Evolutionary conservation across 345 rosid species (phyloP).

Genomic region (Mercurialis annua): DNA sequence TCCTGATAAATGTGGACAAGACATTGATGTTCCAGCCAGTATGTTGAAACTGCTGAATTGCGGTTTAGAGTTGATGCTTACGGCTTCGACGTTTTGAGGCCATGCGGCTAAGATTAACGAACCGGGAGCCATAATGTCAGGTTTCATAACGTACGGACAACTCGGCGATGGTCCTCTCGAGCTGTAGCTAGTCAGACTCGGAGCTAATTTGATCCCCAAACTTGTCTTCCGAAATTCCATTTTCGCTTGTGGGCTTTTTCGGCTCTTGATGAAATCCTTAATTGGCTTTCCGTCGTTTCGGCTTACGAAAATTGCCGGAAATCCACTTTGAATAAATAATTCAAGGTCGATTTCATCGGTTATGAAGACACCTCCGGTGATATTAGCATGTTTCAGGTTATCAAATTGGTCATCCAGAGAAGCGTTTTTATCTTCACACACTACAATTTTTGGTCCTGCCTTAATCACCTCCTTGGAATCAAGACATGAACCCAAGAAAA

Average conservation of each 20-base stretch:
- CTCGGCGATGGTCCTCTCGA: constrained; percentile 60
- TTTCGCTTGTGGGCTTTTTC: constrained; percentile 31
- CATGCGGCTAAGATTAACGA: constrained; percentile 45
- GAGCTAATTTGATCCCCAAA: constrained; percentile 36
- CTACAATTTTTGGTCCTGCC: constrained; percentile 33
- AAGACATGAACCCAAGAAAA: constrained; percentile 40
- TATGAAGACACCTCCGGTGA: constrained; percentile 43
- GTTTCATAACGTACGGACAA: constrained; percentile 50
- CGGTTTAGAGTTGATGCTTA: constrained; percentile 1
- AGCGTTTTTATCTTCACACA: constrained; percentile 37
- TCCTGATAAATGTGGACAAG: constrained; percentile 56
- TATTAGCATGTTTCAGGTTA: constrained; percentile 20
- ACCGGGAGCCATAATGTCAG: constrained; percentile 57
- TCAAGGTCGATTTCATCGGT: constrained; percentile 26
- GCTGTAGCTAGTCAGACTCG: constrained; percentile 44
- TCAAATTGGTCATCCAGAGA: constrained; percentile 26
- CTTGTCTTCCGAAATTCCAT: constrained; percentile 36
- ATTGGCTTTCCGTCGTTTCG: constrained; percentile 28
- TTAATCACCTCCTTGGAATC: constrained; percentile 20
- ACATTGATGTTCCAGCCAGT: constrained; percentile 54
- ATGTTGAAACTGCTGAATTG: constrained; percentile 38
- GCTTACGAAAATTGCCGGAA: constrained; percentile 35
- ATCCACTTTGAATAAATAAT: constrained; percentile 14
- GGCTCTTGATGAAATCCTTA: constrained; percentile 36
- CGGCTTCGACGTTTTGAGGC: constrained; percentile 33